These are phyloP conservation scores for Saccharomycopsis capsularis DNA, from an alignment of 805 yeast genomes.

Conservation along the genomic window DNA sequence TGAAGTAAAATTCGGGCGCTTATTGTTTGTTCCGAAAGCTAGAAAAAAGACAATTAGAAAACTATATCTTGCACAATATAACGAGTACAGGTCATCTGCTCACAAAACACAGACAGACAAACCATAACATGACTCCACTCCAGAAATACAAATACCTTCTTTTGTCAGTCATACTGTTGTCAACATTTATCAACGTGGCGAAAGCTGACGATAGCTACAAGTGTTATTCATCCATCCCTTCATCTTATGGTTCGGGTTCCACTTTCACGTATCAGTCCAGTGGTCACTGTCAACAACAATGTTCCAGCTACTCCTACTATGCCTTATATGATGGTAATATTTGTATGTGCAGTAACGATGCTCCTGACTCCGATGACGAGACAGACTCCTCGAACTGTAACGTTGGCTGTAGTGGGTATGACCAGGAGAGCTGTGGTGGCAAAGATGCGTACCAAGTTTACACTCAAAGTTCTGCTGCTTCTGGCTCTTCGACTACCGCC, in stretches of 20 bases:
- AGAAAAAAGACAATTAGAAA: no score
- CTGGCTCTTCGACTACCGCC: neutral
- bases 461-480: conserved; percentile 2
- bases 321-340: conserved; percentile 33
- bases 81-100: no score
- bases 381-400: conserved; percentile 27
- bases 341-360: conserved; percentile 31
- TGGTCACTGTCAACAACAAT: conserved; percentile 28
- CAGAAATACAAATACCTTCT: no score
- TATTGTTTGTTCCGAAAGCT: no score
- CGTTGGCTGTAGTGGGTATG: conserved; percentile 33
- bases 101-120: no score
- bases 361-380: conserved; percentile 17
- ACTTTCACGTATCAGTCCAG: conserved; percentile 28
- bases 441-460: conserved; percentile 24
- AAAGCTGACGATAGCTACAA: neutral
- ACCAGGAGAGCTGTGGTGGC: conserved; percentile 35
- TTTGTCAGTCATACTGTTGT: neutral
- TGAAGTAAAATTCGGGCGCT: no score
- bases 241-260: conserved; percentile 27
- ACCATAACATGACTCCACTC: no score
- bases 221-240: conserved; percentile 32
- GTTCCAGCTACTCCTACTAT: conserved; percentile 32
- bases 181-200: neutral
- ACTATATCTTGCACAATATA: no score